Percentiles rank a stretch among this genome's conserved stretches.
phyloP scores from a whole-genome alignment of 768 basidiomycete genomes.

The Macrocybe gigantea region DNA sequence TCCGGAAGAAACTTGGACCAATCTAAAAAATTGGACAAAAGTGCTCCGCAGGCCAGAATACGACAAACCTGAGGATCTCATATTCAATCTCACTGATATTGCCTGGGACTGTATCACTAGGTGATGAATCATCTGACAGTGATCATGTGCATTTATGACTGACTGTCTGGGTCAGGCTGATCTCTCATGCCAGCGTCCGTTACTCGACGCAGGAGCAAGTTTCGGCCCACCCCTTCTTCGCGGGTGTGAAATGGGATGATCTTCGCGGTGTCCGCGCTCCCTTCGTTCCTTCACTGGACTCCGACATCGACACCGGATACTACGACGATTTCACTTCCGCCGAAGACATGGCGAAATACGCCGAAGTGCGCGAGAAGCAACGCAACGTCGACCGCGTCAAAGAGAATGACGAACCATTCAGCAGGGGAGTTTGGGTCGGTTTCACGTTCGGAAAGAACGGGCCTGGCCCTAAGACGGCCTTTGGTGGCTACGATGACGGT shows the following conservation, averaged over 20 bases:
- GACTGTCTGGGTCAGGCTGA: slow-evolving; percentile 47
- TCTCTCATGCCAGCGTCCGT: slow-evolving; percentile 80
- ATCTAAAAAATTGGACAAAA: slow-evolving; percentile 95
- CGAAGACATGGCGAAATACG: slow-evolving; percentile 98
- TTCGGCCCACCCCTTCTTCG: slow-evolving; percentile 79
- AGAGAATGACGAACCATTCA: slow-evolving; percentile 75
- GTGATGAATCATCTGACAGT: slow-evolving; percentile 31
- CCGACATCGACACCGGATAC: slow-evolving; percentile 92
- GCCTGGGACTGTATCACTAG: slow-evolving; percentile 93
- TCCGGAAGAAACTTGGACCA: slow-evolving; percentile 98
- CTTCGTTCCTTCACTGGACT: slow-evolving; percentile 91
- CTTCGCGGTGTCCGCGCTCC: slow-evolving; percentile 76
- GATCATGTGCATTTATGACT: neutral
- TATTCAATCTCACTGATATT: slow-evolving; percentile 90
- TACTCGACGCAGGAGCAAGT: slow-evolving; percentile 72
- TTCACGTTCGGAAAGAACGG: slow-evolving; percentile 91
- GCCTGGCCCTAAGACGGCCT: slow-evolving; percentile 44
- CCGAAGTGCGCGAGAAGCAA: slow-evolving; percentile 97
- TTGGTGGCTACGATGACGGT: slow-evolving; percentile 39
- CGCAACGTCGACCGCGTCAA: slow-evolving; percentile 85
- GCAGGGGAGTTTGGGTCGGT: slow-evolving; percentile 84
- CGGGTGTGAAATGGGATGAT: slow-evolving; percentile 66
- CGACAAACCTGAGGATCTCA: slow-evolving; percentile 90
- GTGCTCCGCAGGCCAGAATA: slow-evolving; percentile 92
- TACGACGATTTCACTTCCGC: slow-evolving; percentile 86